These are phyloP conservation scores for Wallacemonas sp. DNA, from an alignment of 208 protist genomes.

Conservation along the genomic window DNA sequence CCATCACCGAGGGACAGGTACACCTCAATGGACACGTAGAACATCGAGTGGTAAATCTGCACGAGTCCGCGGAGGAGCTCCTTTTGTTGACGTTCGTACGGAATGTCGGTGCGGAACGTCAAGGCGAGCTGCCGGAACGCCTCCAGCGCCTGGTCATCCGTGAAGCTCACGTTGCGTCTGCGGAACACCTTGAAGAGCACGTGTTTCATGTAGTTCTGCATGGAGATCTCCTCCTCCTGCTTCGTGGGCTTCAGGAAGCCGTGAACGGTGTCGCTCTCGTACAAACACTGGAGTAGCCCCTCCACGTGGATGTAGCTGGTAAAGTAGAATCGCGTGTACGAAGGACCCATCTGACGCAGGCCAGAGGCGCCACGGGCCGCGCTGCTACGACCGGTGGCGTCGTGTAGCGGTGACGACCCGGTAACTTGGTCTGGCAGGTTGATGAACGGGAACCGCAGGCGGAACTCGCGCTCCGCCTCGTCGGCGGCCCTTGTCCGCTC, in stretches of 20 bases:
- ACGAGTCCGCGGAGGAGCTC: constrained; percentile 26
- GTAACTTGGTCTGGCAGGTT: constrained; percentile 19
- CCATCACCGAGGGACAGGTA: constrained; percentile 50
- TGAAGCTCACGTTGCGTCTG: constrained; percentile 45
- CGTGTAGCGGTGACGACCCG: not conserved
- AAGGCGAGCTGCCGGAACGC: constrained; percentile 37
- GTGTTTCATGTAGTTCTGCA: constrained; percentile 61
- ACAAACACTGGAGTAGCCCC: constrained; percentile 48
- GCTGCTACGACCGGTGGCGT: not conserved
- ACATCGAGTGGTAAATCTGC: constrained; percentile 47
- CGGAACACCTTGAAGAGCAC: constrained; percentile 62
- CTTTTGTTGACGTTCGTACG: constrained; percentile 41
- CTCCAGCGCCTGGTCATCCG: constrained; percentile 24
- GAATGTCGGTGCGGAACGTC: constrained; percentile 39
- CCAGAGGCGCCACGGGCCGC: constrained; percentile 1
- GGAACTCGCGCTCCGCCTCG: constrained; percentile 36
- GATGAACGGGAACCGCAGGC: constrained; percentile 50
- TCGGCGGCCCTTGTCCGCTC: not conserved
- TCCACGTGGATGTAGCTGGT: constrained; percentile 50
- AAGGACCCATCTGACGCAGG: not conserved
- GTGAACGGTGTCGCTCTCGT: constrained; percentile 37
- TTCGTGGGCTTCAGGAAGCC: constrained; percentile 38
- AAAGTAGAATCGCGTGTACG: constrained; percentile 49
- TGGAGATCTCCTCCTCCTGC: constrained; percentile 44
- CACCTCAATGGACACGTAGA: constrained; percentile 55